phyloP scores from a whole-genome alignment of 1,139 yeast genomes.

The Kodamaea suecica region DNA sequence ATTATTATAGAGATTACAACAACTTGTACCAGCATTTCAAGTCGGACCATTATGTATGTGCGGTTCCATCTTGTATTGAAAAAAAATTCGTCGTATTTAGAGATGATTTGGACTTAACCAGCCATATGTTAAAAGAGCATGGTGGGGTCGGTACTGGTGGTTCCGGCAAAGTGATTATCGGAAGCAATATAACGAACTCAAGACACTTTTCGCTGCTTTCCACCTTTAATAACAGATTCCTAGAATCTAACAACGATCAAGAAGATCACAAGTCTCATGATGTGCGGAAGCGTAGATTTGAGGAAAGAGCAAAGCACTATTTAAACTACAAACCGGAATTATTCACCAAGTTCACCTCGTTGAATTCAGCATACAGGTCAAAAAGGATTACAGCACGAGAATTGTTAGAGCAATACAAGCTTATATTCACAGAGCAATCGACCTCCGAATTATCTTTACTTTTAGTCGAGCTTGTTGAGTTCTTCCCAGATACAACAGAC shows the following conservation, averaged over 20 bases:
- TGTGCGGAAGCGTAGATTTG: conserved; percentile 61
- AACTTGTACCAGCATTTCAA: conserved; percentile 72
- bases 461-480: conserved; percentile 54
- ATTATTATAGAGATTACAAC: conserved; percentile 76
- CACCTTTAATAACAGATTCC: conserved; percentile 40
- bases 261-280: conserved; percentile 46
- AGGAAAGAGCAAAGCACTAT: conserved; percentile 82
- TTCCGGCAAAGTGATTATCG: conserved; percentile 40
- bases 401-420: conserved; percentile 48
- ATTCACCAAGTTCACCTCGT: conserved; percentile 46
- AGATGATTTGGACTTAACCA: conserved; percentile 81
- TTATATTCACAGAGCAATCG: conserved; percentile 44
- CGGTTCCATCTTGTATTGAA: conserved; percentile 79
- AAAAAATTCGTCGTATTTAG: conserved; percentile 88
- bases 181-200: conserved; percentile 22
- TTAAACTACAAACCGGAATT: conserved; percentile 51
- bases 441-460: conserved; percentile 51
- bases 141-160: conserved; percentile 52
- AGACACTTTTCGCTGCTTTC: conserved; percentile 64
- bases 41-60: conserved; percentile 71
- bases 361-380: conserved; percentile 49
- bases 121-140: conserved; percentile 86
- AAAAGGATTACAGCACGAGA: conserved; percentile 48
- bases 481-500: conserved; percentile 41
- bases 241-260: conserved; percentile 15